phyloP scores from a whole-genome alignment of 805 yeast species.

The Jamesozyma piceae region DNA sequence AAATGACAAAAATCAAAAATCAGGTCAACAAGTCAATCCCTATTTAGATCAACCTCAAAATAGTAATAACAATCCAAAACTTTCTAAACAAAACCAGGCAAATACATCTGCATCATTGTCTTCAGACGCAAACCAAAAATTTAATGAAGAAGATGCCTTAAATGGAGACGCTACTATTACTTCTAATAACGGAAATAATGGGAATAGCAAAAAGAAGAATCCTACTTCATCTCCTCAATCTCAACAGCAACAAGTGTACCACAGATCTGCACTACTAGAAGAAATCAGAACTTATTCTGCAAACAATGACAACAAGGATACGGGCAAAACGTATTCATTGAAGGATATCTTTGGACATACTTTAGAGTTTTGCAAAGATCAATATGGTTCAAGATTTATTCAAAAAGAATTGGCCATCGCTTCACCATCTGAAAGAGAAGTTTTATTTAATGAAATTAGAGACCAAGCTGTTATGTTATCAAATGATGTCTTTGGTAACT shows the following conservation, averaged over 20 bases:
- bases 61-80: neutral
- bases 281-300: slow-evolving; percentile 47
- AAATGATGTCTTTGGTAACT: slow-evolving; percentile 97
- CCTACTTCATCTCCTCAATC: slow-evolving; percentile 19
- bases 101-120: slow-evolving; percentile 12
- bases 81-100: neutral
- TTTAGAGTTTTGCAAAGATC: slow-evolving; percentile 87
- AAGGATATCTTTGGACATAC: slow-evolving; percentile 79
- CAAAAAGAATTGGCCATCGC: slow-evolving; percentile 76
- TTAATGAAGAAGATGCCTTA: slow-evolving; percentile 2
- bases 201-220: slow-evolving; percentile 3
- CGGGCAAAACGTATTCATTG: slow-evolving; percentile 46
- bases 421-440: slow-evolving; percentile 60
- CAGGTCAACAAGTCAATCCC: slow-evolving; percentile 14
- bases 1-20: slow-evolving; percentile 1
- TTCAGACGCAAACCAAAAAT: slow-evolving; percentile 4
- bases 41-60: slow-evolving; percentile 12
- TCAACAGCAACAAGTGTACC: slow-evolving; percentile 37
- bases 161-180: slow-evolving; percentile 5
- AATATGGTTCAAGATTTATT: slow-evolving; percentile 93
- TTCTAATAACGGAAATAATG: neutral
- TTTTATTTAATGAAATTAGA: slow-evolving; percentile 74
- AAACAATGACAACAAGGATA: slow-evolving; percentile 31
- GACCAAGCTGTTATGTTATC: slow-evolving; percentile 66
- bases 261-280: slow-evolving; percentile 72